Evolutionary conservation across 352 stramenopile genomes (phyloP).

Genomic region (Phytophthora chlamydospora): DNA sequence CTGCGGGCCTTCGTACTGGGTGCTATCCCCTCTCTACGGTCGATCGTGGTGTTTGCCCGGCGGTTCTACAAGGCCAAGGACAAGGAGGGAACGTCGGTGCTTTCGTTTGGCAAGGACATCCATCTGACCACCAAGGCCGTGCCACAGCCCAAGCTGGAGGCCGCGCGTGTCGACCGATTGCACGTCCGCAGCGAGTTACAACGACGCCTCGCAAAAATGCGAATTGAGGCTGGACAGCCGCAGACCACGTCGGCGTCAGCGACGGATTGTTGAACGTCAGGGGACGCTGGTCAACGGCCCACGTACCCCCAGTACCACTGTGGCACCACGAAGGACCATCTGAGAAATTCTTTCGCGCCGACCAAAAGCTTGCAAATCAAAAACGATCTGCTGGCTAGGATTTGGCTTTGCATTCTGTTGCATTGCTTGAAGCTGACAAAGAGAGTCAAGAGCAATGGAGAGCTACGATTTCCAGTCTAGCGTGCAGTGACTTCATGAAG

Average conservation of each 20-base stretch:
- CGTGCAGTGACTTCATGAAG: no score
- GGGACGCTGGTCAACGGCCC: background rate
- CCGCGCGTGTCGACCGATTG: constrained; percentile 58
- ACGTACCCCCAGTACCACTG: constrained; percentile 16
- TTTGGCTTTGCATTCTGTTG: no score
- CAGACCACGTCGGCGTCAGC: background rate
- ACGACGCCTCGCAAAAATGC: constrained; percentile 24
- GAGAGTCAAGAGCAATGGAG: no score
- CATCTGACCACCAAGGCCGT: constrained; percentile 59
- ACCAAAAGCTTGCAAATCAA: constrained; percentile 9
- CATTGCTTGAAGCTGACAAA: no score
- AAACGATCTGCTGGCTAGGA: no score
- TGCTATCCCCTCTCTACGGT: constrained; percentile 27
- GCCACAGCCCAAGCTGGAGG: constrained; percentile 65
- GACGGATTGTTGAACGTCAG: background rate
- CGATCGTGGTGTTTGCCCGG: constrained; percentile 59
- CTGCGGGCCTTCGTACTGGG: constrained; percentile 52
- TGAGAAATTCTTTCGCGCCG: constrained; percentile 31
- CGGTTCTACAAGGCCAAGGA: constrained; percentile 60
- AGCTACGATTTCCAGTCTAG: no score
- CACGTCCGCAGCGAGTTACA: constrained; percentile 57
- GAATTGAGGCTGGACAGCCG: no score
- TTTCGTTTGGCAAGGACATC: constrained; percentile 73
- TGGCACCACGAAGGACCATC: constrained; percentile 5
- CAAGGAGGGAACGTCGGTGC: constrained; percentile 48